Percentiles rank a stretch among this genome's conserved stretches.
These are phyloP conservation scores for Ustilago tritici DNA, from an alignment of 1,284 basidiomycete species.

Conservation along the genomic window DNA sequence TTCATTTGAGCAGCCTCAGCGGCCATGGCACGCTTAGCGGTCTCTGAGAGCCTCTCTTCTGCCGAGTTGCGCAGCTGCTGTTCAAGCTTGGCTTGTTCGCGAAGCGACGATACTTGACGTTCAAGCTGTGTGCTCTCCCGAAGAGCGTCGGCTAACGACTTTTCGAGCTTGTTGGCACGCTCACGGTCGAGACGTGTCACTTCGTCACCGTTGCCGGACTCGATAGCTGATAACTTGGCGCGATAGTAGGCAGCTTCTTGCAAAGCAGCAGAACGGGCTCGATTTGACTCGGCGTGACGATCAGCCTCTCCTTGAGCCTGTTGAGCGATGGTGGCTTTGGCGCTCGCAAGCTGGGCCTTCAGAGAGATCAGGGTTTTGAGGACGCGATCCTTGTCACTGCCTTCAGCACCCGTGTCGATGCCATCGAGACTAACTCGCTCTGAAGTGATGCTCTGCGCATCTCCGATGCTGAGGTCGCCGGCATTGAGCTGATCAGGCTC, in stretches of 20 bases:
- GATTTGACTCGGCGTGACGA: slow-evolving; percentile 83
- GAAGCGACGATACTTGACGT: slow-evolving; percentile 74
- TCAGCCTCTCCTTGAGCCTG: slow-evolving; percentile 83
- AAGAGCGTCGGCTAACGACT: slow-evolving; percentile 80
- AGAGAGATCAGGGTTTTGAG: slow-evolving; percentile 82
- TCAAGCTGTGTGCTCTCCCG: slow-evolving; percentile 80
- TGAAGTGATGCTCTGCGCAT: slow-evolving; percentile 36
- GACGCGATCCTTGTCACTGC: slow-evolving; percentile 72
- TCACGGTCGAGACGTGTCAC: slow-evolving; percentile 80
- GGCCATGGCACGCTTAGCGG: slow-evolving; percentile 82
- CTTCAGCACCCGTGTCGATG: slow-evolving; percentile 70
- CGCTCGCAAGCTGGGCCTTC: slow-evolving; percentile 87
- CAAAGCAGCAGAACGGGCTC: slow-evolving; percentile 81
- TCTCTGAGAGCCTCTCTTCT: slow-evolving; percentile 83
- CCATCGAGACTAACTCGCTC: slow-evolving; percentile 52
- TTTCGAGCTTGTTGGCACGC: slow-evolving; percentile 83
- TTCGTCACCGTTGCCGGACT: slow-evolving; percentile 79
- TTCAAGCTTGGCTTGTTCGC: slow-evolving; percentile 75
- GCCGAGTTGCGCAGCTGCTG: slow-evolving; percentile 76
- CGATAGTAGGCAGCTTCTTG: slow-evolving; percentile 98
- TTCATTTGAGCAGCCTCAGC: slow-evolving; percentile 84
- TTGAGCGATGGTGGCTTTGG: slow-evolving; percentile 81
- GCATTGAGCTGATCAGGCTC: slow-evolving; percentile 73
- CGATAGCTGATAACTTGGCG: slow-evolving; percentile 88
- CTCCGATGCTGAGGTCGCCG: slow-evolving; percentile 46